Evolutionary conservation across 108 stramenopile genomes (phyloP).

Genomic region (Cylindrotheca fusiformis): DNA sequence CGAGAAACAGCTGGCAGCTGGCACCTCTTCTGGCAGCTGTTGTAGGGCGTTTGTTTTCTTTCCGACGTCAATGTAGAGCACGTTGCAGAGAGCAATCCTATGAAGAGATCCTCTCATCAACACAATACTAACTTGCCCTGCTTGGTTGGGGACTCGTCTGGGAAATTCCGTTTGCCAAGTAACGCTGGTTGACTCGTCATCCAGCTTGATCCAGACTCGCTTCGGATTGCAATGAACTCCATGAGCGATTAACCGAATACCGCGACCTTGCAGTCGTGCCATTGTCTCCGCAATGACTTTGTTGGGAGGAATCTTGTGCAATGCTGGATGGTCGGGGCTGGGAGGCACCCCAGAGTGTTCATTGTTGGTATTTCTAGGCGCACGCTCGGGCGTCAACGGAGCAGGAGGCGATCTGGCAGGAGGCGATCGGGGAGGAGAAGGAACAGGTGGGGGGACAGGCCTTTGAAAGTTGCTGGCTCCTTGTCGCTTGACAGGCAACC

Average conservation of each 20-base stretch:
- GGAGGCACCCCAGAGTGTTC: slow-evolving; percentile 18
- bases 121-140: slow-evolving; percentile 32
- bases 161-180: slow-evolving; percentile 65
- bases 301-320: slow-evolving; percentile 31
- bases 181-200: slow-evolving; percentile 26
- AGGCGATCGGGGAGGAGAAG: background rate
- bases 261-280: slow-evolving; percentile 39
- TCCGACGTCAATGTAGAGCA: slow-evolving; percentile 63
- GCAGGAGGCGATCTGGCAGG: background rate
- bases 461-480: background rate
- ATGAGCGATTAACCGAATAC: slow-evolving; percentile 59
- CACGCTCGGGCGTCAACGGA: background rate
- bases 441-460: background rate
- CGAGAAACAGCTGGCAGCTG: slow-evolving; percentile 40
- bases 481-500: slow-evolving; percentile 25
- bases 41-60: slow-evolving; percentile 55
- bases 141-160: slow-evolving; percentile 35
- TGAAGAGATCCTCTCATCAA: slow-evolving; percentile 55
- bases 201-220: slow-evolving; percentile 50
- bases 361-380: background rate
- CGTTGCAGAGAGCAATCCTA: slow-evolving; percentile 38
- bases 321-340: slow-evolving; percentile 38
- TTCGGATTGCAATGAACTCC: slow-evolving; percentile 61
- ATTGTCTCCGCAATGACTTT: slow-evolving; percentile 41
- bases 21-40: slow-evolving; percentile 17